Evolutionary conservation across 2,329 filamentous ascomycete species (phyloP), one percentile per base, ranked within the genome.

Genomic region (Pseudogymnoascus sp.): DNA sequence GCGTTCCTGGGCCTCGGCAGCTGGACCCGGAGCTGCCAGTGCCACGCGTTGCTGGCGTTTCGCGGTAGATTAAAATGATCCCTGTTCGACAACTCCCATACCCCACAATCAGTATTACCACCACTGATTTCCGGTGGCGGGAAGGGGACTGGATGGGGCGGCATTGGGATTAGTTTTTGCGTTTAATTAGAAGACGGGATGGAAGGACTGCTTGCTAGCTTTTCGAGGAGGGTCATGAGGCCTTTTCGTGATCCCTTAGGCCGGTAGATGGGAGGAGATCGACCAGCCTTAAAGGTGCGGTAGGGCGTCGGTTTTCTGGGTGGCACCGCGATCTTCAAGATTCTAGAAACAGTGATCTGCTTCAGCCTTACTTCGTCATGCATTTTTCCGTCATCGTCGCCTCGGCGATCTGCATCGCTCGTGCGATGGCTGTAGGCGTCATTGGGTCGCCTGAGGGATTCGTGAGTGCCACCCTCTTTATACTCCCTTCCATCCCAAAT

Each of bases 381-480:
- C 25, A 54, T 6, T 18, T 54, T 32, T 54, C 43, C 43, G 28
- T 54, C 43, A 32, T 54, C 25, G 43, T 32, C 43, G 25, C 43
- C 9, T 54, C 43, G 43, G 43, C 43, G 43, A 32, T 54, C 28
- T 54, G 58, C 18, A 35, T 20, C 22, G 14, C 60, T 22, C 38
- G 57, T 12, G 47, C n/a, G 11, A 14, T 37, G 22, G 63, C 64
- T 7, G 59, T 57, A 12, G 59, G 39, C 12, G 64, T 67, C 34
- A 35, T 38, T 58, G 65, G 66, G 5, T 57, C 60, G 11, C 62
- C 65, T 11, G 62, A 62, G 22, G 65, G 65, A 18, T 67, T 67
- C 47, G 69, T 54, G n/a, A 54, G 25, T 54, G 25, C 43, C 8
- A 11, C 25, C 25, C 14, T 50, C 43, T 2, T 32, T 9, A 54